These are phyloP conservation scores for Gentiana dahurica DNA, from an alignment of 257 asterid species.

Conservation along the genomic window DNA sequence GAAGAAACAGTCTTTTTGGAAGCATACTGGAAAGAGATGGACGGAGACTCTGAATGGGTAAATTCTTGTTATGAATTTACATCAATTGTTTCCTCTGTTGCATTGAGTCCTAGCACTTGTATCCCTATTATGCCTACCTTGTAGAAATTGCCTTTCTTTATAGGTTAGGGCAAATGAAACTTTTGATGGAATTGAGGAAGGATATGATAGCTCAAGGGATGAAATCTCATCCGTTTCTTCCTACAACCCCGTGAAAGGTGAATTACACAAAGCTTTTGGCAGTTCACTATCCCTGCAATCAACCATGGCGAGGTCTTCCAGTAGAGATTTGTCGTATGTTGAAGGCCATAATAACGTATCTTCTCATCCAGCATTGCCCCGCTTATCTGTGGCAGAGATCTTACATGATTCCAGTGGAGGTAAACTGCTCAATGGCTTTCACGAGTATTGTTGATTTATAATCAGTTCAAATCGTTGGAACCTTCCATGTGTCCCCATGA, in stretches of 20 bases:
- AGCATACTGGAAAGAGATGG: slow-evolving; percentile 75
- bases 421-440: slow-evolving; percentile 14
- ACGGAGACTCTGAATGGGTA: slow-evolving; percentile 97
- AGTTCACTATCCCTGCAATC: slow-evolving; percentile 79
- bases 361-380: slow-evolving; percentile 58
- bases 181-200: slow-evolving; percentile 85
- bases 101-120: background rate
- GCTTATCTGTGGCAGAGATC: slow-evolving; percentile 67
- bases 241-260: slow-evolving; percentile 55
- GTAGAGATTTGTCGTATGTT: slow-evolving; percentile 50
- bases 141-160: slow-evolving; percentile 6
- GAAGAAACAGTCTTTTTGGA: slow-evolving; percentile 51
- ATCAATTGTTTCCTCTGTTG: slow-evolving; percentile 13
- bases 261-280: slow-evolving; percentile 53
- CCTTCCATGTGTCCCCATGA: background rate
- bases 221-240: slow-evolving; percentile 80
- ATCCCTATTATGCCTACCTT: background rate
- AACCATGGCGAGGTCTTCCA: slow-evolving; percentile 61
- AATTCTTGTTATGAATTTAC: background rate
- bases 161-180: slow-evolving; percentile 65
- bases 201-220: slow-evolving; percentile 82
- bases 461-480: too few species aligned
- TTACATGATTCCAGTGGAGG: slow-evolving; percentile 48
- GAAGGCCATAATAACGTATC: slow-evolving; percentile 69
- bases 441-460: too few species aligned